Percentiles rank a stretch among this genome's conserved stretches.
These are phyloP conservation scores for Mycena polygramma DNA, from an alignment of 768 basidiomycete species.

Conservation along the genomic window DNA sequence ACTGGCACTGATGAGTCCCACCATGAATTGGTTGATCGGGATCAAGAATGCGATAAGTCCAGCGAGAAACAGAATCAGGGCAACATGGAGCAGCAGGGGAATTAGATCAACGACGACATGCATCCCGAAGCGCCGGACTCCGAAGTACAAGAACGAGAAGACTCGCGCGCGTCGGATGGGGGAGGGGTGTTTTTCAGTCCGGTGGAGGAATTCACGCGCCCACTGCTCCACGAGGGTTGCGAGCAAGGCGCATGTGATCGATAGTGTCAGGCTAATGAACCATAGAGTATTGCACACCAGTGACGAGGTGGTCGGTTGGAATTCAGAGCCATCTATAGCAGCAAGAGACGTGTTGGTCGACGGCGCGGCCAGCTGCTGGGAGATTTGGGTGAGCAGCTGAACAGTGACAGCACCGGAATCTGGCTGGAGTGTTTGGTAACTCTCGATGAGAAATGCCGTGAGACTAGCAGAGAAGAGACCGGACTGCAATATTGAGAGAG, in stretches of 20 bases:
- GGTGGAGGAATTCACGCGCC: neutral
- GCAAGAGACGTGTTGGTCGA: neutral
- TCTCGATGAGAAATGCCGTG: conserved; percentile 13
- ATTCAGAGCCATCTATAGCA: neutral
- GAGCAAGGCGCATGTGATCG: neutral
- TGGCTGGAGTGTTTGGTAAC: conserved; percentile 2
- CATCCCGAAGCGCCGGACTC: neutral
- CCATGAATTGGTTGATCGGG: neutral
- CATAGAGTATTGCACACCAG: neutral
- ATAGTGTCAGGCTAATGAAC: neutral
- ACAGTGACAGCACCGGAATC: neutral
- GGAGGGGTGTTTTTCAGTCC: neutral
- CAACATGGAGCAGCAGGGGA: neutral
- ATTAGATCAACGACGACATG: neutral
- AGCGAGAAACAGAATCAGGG: neutral
- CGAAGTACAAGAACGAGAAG: neutral
- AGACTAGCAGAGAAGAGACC: conserved; percentile 14
- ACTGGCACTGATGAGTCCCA: neutral
- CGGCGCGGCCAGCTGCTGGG: neutral
- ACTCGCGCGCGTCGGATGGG: neutral
- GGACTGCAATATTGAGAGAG: neutral
- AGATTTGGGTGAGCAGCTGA: neutral
- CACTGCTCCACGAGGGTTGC: neutral
- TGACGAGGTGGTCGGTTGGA: neutral
- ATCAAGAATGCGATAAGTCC: neutral